Evolutionary conservation across 2,329 filamentous ascomycete species (phyloP).

Genomic region (Eutypella sp.): DNA sequence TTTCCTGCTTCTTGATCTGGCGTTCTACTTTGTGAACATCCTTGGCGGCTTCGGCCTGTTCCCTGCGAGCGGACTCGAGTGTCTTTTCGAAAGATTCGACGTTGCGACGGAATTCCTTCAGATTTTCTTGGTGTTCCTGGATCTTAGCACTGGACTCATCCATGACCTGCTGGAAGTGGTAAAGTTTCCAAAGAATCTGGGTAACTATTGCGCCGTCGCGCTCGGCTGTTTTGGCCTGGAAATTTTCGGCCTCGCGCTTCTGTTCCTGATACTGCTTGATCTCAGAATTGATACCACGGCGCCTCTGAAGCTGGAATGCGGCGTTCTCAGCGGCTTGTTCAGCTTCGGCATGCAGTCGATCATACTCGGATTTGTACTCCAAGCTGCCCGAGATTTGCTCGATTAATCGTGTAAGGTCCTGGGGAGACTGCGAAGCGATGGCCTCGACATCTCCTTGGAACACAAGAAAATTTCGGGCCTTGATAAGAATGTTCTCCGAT

Average conservation of each 20-base stretch:
- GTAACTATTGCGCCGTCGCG: constrained; percentile 87
- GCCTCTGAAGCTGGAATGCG: constrained; percentile 79
- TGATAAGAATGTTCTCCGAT: constrained; percentile 93
- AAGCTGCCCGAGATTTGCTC: constrained; percentile 97
- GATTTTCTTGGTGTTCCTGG: constrained; percentile 86
- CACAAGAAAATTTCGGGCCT: constrained; percentile 94
- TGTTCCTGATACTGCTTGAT: constrained; percentile 98
- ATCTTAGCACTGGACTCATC: constrained; percentile 88
- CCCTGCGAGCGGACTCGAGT: constrained; percentile 75
- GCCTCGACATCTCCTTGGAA: constrained; percentile 98
- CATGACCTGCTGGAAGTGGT: constrained; percentile 89
- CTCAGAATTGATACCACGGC: constrained; percentile 92
- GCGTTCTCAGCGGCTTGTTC: constrained; percentile 87
- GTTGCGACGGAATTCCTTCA: constrained; percentile 86
- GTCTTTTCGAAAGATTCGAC: constrained; percentile 78
- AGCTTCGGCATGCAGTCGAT: constrained; percentile 77
- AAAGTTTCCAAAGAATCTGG: constrained; percentile 94
- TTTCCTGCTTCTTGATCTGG: constrained; percentile 79
- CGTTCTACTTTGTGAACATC: constrained; percentile 80
- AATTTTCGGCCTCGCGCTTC: constrained; percentile 91
- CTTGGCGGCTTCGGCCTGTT: constrained; percentile 72
- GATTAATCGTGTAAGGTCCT: constrained; percentile 87
- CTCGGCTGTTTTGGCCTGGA: constrained; percentile 84
- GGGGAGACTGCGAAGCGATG: constrained; percentile 90
- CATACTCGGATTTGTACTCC: constrained; percentile 92